Evolutionary conservation across 306 rosid species (phyloP), one percentile per base, ranked within the genome.

Genomic region (Quillaja saponaria): DNA sequence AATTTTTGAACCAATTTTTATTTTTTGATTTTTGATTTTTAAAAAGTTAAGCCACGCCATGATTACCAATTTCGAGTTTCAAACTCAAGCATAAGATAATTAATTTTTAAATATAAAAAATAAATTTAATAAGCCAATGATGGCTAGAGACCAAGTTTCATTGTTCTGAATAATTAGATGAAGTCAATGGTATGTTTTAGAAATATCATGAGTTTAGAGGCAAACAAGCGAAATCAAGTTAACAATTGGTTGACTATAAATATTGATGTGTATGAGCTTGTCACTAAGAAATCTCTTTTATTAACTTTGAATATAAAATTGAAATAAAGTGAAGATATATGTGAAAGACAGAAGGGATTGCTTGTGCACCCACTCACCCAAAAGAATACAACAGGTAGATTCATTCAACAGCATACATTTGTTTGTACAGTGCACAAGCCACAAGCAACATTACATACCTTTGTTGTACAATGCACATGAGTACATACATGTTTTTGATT

Each of bases 341-440:
- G 82, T 61, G 53, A 74, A 55, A 79, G 90, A 87, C 90, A 83
- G 84, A 69, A 78, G 77, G 84, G 85, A 81, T 86, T 74, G 90
- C 81, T 87, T 87, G 87, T 72, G 61, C 58, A 69, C 42, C 82
- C 77, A 74, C 81, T 50, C 80, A 76, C 54, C 69, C 65, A 34
- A 63, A 47, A 75, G 73, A 76, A 67, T 66, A 45, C 51, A 71
- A 74, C 74, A 61, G 74, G 53, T 38, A 70, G 72, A 57, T 50
- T 64, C 68, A 57, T 50, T 64, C 68, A 68, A 41, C 64, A 37
- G 50, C 49, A 64, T 49, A 10, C 38, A 71, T 66, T 20, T 61
- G 37, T 25, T 39, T 39, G 10, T 12, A 39, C 44, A 39, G 10
- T 63, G 69, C 48, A 34, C 33, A 6, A 8, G 10, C 44, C 3